Conservation (phyloP, 106 monocot species). For the Ottelia alismoides region DNA sequence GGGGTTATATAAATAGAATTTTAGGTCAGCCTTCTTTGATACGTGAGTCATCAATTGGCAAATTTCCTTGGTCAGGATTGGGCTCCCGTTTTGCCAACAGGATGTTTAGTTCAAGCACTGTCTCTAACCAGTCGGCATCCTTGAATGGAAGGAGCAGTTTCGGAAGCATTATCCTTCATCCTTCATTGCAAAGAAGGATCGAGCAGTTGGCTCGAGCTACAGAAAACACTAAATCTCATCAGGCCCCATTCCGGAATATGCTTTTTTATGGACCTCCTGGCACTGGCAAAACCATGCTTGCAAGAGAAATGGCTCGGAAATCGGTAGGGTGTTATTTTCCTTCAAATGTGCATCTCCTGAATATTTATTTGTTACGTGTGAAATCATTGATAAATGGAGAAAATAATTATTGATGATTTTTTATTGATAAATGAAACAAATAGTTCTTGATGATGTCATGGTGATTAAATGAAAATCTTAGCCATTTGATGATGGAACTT, state of each 20-base stretch:
- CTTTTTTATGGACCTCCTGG: constrained; percentile 90
- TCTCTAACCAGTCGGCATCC: constrained; percentile 4
- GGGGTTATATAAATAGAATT: constrained; percentile 90
- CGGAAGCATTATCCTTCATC: constrained; percentile 67
- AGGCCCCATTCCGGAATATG: constrained; percentile 93
- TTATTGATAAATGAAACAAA: no score
- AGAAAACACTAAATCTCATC: constrained; percentile 73
- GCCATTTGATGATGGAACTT: no score
- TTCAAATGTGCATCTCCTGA: no score
- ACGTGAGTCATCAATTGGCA: constrained; percentile 80
- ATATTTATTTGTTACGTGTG: no score
- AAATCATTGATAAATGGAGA: no score
- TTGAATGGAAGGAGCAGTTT: constrained; percentile 28
- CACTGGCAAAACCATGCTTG: constrained; percentile 87
- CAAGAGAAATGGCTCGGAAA: constrained; percentile 80
- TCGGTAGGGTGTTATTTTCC: no score
- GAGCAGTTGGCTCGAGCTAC: constrained; percentile 76
- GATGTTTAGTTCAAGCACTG: neutral
- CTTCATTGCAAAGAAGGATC: constrained; percentile 58
- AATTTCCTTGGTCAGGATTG: constrained; percentile 81
- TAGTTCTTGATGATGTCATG: no score
- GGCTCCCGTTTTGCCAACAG: constrained; percentile 9
- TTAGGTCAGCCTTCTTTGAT: constrained; percentile 90
- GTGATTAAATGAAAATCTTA: no score
- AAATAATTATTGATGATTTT: no score